Evolutionary conservation across 1,284 basidiomycete genomes (phyloP).

Genomic region (Ustilago shanxiensis): DNA sequence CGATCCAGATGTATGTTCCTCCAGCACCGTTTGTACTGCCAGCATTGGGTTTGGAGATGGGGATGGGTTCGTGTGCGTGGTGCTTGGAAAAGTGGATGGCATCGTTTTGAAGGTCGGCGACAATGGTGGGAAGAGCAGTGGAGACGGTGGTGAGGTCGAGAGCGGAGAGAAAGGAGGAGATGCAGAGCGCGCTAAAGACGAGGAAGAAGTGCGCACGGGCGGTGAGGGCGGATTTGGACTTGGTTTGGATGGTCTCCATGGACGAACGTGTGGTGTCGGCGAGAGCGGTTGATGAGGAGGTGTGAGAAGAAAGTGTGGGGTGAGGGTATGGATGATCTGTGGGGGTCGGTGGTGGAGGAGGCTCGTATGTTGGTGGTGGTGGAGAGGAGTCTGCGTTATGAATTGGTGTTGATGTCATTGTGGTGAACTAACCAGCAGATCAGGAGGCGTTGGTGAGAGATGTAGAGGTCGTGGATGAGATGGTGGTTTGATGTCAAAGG

Average conservation of each 20-base stretch:
- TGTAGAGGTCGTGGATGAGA: too few species aligned
- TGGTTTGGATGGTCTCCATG: background rate
- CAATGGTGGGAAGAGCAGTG: conserved; percentile 48
- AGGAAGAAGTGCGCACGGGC: conserved; percentile 32
- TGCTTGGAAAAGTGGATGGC: conserved; percentile 27
- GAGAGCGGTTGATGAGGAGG: background rate
- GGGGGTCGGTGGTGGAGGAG: background rate
- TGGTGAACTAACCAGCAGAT: too few species aligned
- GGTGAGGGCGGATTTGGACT: too few species aligned
- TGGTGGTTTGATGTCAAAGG: too few species aligned
- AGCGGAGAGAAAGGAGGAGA: conserved; percentile 41
- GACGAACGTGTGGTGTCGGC: background rate
- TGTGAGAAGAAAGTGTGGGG: background rate
- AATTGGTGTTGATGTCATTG: background rate
- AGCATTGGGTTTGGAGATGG: background rate
- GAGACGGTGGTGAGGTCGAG: conserved; percentile 47
- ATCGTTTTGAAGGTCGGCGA: conserved; percentile 42
- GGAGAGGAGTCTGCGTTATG: background rate
- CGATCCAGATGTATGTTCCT: conserved; percentile 52
- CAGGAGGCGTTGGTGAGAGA: too few species aligned
- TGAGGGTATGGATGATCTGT: background rate
- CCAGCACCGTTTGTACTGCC: conserved; percentile 3
- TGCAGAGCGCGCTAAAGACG: conserved; percentile 40
- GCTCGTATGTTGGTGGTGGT: background rate
- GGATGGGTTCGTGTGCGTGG: background rate